Evolutionary conservation across 2,329 filamentous ascomycete species (phyloP).

Genomic region (Fusarium goolgardi): DNA sequence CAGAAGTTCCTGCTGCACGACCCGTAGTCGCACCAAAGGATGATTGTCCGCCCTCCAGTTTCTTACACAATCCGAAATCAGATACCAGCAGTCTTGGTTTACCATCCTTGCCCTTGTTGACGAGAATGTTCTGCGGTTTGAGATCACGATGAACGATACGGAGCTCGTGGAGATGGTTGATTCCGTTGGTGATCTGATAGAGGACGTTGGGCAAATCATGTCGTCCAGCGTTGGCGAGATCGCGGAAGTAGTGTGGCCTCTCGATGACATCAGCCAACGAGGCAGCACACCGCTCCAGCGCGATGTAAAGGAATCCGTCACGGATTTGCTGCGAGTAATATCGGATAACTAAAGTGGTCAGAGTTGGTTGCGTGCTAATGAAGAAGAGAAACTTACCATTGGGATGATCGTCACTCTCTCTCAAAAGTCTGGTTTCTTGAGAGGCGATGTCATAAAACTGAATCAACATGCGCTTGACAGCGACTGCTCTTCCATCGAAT

Average conservation of each 20-base stretch:
- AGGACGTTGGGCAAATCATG: conserved; percentile 82
- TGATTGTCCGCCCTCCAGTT: conserved; percentile 91
- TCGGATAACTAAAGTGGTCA: conserved; percentile 76
- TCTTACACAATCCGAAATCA: conserved; percentile 98
- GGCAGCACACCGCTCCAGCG: conserved; percentile 91
- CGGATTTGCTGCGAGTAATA: conserved; percentile 94
- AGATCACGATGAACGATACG: conserved; percentile 97
- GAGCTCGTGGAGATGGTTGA: conserved; percentile 88
- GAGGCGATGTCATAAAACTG: conserved; percentile 96
- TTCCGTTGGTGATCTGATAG: conserved; percentile 88
- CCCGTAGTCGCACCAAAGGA: conserved; percentile 95
- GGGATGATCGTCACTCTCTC: conserved; percentile 94
- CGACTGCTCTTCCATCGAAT: conserved; percentile 92
- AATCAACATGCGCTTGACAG: conserved; percentile 95
- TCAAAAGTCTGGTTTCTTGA: conserved; percentile 88
- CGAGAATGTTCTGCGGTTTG: conserved; percentile 97
- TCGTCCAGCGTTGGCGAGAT: conserved; percentile 78
- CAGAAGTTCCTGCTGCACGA: conserved; percentile 91
- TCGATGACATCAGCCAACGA: conserved; percentile 93
- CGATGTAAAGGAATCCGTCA: conserved; percentile 93
- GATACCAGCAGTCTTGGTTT: conserved; percentile 91
- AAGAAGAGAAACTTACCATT: conserved; percentile 67
- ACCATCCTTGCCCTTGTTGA: conserved; percentile 76
- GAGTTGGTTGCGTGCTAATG: neutral
- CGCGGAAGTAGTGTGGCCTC: conserved; percentile 73